Evolutionary conservation across 2,329 filamentous ascomycete species (phyloP).

Genomic region (Dothistroma pini): DNA sequence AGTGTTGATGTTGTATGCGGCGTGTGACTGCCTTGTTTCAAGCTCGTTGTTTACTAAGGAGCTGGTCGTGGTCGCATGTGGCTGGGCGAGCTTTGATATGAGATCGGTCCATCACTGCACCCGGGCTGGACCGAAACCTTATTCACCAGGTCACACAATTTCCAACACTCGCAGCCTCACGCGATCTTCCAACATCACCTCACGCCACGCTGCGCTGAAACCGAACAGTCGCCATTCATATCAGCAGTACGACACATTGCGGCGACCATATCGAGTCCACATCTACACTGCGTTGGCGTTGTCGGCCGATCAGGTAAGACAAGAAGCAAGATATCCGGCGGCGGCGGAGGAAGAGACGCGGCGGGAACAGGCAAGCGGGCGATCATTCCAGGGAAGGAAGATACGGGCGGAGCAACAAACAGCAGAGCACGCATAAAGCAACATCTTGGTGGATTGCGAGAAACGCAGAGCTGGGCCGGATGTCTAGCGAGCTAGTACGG

Average conservation of each 20-base stretch:
- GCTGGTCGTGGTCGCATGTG: background rate
- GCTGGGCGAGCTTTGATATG: background rate
- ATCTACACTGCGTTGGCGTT: background rate
- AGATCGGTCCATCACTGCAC: background rate
- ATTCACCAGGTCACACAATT: background rate
- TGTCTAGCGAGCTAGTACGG: conserved; percentile 10
- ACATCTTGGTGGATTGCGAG: background rate
- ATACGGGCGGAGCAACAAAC: background rate
- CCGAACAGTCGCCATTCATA: background rate
- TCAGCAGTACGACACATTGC: background rate
- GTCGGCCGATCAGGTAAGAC: conserved; percentile 3
- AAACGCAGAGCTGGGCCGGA: background rate
- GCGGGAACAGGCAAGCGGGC: background rate
- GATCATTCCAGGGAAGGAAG: background rate
- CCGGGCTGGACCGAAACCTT: background rate
- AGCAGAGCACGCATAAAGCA: background rate
- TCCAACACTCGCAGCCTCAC: background rate
- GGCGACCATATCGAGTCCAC: background rate
- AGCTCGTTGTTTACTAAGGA: background rate
- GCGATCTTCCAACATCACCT: background rate
- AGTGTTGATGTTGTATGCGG: background rate
- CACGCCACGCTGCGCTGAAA: background rate
- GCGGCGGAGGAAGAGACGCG: background rate
- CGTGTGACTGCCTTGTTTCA: background rate
- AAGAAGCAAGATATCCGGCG: background rate